Conservation (phyloP, 306 rosid species). For the Trifolium dubium region DNA sequence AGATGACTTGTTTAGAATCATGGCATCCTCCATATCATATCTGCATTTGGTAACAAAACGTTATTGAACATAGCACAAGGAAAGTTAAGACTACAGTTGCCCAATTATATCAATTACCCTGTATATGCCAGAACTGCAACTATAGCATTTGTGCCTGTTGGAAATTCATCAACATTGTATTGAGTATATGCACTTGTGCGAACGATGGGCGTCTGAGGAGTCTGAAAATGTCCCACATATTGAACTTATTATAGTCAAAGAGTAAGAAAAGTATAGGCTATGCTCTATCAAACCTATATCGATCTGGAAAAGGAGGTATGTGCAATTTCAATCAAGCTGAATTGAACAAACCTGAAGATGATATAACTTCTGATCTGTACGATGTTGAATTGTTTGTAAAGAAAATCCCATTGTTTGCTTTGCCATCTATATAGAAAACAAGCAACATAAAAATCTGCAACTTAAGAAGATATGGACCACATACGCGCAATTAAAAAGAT, state of each 20-base stretch:
- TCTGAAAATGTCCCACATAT: conserved; percentile 60
- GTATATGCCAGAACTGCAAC: conserved; percentile 97
- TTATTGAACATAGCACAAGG: conserved; percentile 30
- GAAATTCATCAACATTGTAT: conserved; percentile 80
- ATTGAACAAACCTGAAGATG: conserved; percentile 82
- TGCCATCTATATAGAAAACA: conserved; percentile 74
- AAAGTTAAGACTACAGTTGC: conserved; percentile 27
- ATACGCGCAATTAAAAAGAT: conserved; percentile 10
- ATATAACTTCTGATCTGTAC: conserved; percentile 93
- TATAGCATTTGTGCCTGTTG: conserved; percentile 93
- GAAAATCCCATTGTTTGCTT: conserved; percentile 98
- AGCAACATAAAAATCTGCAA: conserved; percentile 25
- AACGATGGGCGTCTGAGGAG: conserved; percentile 91
- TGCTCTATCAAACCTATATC: conserved; percentile 4
- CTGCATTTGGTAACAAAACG: conserved; percentile 50
- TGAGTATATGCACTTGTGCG: conserved; percentile 75
- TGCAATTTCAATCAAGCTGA: conserved; percentile 32
- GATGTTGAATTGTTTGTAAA: conserved; percentile 73
- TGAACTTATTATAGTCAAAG: not conserved
- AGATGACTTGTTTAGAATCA: conserved; percentile 94
- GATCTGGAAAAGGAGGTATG: conserved; percentile 1
- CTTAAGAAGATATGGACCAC: conserved; percentile 18
- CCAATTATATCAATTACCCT: conserved; percentile 63
- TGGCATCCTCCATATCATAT: conserved; percentile 99
- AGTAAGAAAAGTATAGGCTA: conserved; percentile 20